A percentile compares a stretch with the other conserved stretches of the same genome.
Conservation (phyloP, 306 rosid genomes). For the Malus sylvestris region DNA sequence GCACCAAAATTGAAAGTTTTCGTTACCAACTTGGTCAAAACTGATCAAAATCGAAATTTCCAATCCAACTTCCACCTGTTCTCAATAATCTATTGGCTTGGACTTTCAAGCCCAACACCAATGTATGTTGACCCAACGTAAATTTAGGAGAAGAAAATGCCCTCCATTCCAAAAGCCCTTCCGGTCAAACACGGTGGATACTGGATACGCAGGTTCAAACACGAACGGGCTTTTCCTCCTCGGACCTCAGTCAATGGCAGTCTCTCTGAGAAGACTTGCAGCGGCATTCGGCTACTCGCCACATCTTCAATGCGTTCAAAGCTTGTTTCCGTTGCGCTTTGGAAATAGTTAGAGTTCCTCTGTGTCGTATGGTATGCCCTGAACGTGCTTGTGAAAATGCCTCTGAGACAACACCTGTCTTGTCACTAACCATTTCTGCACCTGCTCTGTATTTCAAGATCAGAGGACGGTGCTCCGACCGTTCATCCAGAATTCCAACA, state of each 20-base stretch:
- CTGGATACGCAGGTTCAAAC: not conserved
- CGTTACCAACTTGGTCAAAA: too few relatives aligned
- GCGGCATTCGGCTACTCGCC: conserved; percentile 16
- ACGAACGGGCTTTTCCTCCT: not conserved
- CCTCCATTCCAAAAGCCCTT: not conserved
- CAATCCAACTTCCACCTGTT: too few relatives aligned
- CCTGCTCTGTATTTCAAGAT: conserved; percentile 37
- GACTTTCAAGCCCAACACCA: too few relatives aligned
- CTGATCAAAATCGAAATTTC: too few relatives aligned
- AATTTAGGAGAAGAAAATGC: not conserved
- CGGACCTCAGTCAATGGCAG: conserved; percentile 5
- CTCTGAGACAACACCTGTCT: not conserved
- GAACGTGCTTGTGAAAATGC: conserved; percentile 20
- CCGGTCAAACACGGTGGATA: not conserved
- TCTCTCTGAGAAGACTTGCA: conserved; percentile 25
- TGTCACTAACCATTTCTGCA: not conserved
- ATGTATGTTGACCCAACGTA: too few relatives aligned
- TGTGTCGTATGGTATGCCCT: not conserved
- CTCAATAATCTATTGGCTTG: too few relatives aligned
- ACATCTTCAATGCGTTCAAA: conserved; percentile 1
- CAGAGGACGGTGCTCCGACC: conserved; percentile 28
- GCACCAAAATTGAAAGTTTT: too few relatives aligned
- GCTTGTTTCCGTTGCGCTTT: not conserved
- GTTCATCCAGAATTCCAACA: conserved; percentile 32
- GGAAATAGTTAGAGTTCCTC: conserved; percentile 5